Conservation (phyloP, 2,329 filamentous ascomycete species). For the Fusarium nurragi region DNA sequence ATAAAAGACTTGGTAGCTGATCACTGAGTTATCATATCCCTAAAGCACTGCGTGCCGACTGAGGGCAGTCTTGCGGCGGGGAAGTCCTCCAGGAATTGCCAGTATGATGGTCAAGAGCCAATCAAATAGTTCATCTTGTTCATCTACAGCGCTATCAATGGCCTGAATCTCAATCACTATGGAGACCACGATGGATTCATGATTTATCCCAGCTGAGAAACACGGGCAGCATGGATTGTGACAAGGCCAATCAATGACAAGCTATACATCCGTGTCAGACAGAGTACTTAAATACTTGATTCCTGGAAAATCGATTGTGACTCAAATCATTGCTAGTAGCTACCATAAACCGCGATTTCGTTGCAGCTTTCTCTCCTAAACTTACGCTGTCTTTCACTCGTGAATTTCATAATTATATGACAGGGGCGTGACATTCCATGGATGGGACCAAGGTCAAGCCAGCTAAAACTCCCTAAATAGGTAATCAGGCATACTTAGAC, state of each 20-base stretch:
- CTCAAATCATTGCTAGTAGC: not conserved
- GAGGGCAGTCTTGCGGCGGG: not conserved
- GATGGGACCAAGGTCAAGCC: not conserved
- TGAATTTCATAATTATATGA: too few species aligned
- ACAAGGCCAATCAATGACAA: not conserved
- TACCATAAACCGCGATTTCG: constrained; percentile 6
- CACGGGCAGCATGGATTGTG: not conserved
- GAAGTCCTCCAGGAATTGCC: not conserved
- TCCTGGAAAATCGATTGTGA: not conserved
- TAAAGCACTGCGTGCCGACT: not conserved
- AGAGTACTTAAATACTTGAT: not conserved
- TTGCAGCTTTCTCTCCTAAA: not conserved
- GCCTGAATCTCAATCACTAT: constrained; percentile 31
- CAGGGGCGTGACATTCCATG: not conserved
- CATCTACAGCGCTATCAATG: constrained; percentile 25
- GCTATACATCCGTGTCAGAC: not conserved
- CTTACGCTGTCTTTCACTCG: not conserved
- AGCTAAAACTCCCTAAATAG: too few species aligned
- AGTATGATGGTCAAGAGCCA: constrained; percentile 1
- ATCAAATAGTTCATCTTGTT: constrained; percentile 11
- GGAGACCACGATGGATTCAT: constrained; percentile 8
- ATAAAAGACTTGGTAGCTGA: not conserved
- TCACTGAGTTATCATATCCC: constrained; percentile 2
- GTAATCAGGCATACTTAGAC: too few species aligned
- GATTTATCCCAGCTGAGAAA: constrained; percentile 1